These are phyloP conservation scores for Aspergillus mulundensis DNA, from an alignment of 495 filamentous ascomycete species.

Conservation along the genomic window DNA sequence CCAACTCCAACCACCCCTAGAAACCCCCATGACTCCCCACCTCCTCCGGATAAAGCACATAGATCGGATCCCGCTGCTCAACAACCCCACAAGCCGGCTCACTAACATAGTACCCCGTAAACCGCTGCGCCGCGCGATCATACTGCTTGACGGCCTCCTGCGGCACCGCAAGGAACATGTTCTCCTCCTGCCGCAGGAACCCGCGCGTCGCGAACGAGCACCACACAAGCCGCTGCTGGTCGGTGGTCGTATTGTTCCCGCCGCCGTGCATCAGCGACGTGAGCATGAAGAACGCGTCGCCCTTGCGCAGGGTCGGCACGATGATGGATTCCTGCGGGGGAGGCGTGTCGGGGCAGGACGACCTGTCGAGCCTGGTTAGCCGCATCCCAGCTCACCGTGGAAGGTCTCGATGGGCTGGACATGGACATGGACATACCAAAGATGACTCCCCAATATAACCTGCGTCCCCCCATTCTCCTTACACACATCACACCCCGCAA, in stretches of 20 bases:
- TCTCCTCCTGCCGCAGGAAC: constrained; percentile 29
- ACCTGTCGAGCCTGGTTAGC: no score
- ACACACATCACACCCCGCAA: constrained; percentile 29
- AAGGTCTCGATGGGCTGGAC: no score
- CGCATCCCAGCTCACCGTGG: no score
- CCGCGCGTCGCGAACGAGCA: constrained; percentile 32
- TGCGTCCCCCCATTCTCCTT: constrained; percentile 38
- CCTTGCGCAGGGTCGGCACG: constrained; percentile 26
- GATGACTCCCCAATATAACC: constrained; percentile 41
- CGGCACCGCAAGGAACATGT: constrained; percentile 19
- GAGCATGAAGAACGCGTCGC: constrained; percentile 38
- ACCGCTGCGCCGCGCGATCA: constrained; percentile 13
- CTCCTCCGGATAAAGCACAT: constrained; percentile 12
- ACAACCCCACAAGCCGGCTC: constrained; percentile 16
- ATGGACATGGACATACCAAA: constrained; percentile 37
- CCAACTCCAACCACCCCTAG: background rate
- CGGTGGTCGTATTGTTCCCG: constrained; percentile 28
- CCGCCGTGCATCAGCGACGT: constrained; percentile 31
- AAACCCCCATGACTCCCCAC: constrained; percentile 4
- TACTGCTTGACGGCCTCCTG: constrained; percentile 10
- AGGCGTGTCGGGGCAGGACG: background rate
- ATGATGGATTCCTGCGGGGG: background rate
- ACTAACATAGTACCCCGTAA: constrained; percentile 18
- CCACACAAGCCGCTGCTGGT: constrained; percentile 23
- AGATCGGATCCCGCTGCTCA: constrained; percentile 15